Percentiles rank a stretch among this genome's conserved stretches.
These are phyloP conservation scores for Xylariaceae sp. DNA, from an alignment of 2,329 filamentous ascomycete species.

Conservation along the genomic window DNA sequence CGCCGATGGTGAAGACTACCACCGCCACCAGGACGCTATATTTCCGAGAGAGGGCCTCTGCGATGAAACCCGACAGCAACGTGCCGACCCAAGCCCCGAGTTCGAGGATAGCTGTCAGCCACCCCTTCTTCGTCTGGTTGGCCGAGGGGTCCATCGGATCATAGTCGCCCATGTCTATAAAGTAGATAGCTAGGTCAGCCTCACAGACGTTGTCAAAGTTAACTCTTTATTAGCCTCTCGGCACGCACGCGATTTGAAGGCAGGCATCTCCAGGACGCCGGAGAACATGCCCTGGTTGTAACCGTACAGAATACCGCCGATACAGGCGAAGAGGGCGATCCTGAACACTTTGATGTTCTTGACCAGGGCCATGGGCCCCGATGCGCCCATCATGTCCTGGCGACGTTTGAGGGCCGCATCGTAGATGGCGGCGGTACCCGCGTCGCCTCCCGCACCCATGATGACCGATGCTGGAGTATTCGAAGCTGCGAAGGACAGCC, in stretches of 20 bases:
- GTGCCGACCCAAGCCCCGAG: conserved; percentile 78
- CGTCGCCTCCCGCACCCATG: conserved; percentile 46
- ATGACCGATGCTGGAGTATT: conserved; percentile 2
- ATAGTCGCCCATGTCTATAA: conserved; percentile 61
- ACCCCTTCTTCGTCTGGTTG: conserved; percentile 59
- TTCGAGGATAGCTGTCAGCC: conserved; percentile 70
- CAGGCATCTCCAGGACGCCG: conserved; percentile 64
- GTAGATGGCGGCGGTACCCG: conserved; percentile 40
- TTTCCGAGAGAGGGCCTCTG: conserved; percentile 70
- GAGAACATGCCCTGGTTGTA: conserved; percentile 80
- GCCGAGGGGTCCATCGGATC: conserved; percentile 46
- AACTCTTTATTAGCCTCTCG: not conserved
- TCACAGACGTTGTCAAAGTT: not conserved
- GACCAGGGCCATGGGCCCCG: conserved; percentile 49
- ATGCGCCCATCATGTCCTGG: conserved; percentile 46
- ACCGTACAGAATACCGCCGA: conserved; percentile 66
- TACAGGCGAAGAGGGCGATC: conserved; percentile 64
- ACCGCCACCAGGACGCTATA: conserved; percentile 69
- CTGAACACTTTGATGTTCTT: conserved; percentile 64
- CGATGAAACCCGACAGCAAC: conserved; percentile 70
- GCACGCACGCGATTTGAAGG: conserved; percentile 53
- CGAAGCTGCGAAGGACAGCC: not conserved
- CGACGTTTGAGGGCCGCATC: conserved; percentile 47
- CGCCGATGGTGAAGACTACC: conserved; percentile 69
- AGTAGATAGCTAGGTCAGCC: conserved; percentile 3